Evolutionary conservation across 176 grass and related monocot species (phyloP), one percentile per base, ranked within the genome.

Genomic region (Chrysopogon serrulatus): DNA sequence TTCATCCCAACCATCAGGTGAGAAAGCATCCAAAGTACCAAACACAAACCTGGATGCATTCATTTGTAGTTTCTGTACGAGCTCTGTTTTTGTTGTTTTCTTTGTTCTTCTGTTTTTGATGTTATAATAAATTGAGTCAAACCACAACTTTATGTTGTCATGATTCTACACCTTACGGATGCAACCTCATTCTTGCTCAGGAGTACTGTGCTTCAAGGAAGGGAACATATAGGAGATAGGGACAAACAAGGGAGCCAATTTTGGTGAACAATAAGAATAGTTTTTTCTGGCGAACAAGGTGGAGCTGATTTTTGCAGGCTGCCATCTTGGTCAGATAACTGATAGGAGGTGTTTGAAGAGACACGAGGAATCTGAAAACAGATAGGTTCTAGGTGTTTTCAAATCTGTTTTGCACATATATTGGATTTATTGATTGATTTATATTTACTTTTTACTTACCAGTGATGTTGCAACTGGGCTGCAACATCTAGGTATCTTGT

Each of bases 1-100:
- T 88, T 72, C 85, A 77, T 88, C 32, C 80, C 2, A 87, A 65
- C 15, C 39, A 84, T 87, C 87, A 90, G 65, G 89, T 84, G 76
- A 94, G 87, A 84, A 60, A 59, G 21, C 41, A 42, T 2, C 41
- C 41, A 12, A 42, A 42, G n/a, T 66, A 72, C 23, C 65, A 64
- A 34, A 34, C 8, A 21, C 67, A 84, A 49, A 61, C 33, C 67
- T 34, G 69, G 17, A 36, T 66, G 32, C 64, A 36, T 23, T 37
- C 32, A 23, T 54, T 13, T 87, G 6, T 53, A 76, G 63, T 90
- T 73, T 81, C 80, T 75, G n/a, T 68, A 77, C 65, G 67, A 48
- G 31, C 79, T 70, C 34, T 49, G 47, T 49, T 49, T 80, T 84
- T 45, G 12, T 35, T 23, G 69, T 77, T 90, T 82, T 35, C 67